Conservation (phyloP, 257 asterid genomes). For the Thymus quinquecostatus region DNA sequence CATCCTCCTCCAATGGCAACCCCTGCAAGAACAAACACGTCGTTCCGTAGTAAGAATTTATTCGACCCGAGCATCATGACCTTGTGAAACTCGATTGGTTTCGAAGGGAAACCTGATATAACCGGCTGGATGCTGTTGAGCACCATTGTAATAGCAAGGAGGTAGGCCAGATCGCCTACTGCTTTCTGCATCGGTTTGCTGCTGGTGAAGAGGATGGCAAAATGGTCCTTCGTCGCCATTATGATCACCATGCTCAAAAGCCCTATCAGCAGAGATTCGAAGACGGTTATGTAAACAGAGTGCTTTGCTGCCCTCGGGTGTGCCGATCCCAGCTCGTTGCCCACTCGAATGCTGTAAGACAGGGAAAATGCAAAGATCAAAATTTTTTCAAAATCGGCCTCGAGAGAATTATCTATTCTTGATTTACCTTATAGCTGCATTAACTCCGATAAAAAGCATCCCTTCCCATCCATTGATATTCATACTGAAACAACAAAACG, state of each 20-base stretch:
- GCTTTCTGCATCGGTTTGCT: slow-evolving; percentile 84
- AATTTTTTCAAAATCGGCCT: background rate
- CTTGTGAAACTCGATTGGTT: background rate
- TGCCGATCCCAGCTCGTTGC: slow-evolving; percentile 92
- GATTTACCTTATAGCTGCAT: slow-evolving; percentile 87
- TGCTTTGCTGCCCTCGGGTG: slow-evolving; percentile 90
- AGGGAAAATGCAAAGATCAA: background rate
- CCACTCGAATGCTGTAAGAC: slow-evolving; percentile 68
- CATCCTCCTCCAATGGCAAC: slow-evolving; percentile 99
- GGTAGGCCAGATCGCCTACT: slow-evolving; percentile 77
- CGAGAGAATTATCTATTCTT: background rate
- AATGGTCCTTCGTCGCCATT: slow-evolving; percentile 63
- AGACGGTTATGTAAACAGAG: slow-evolving; percentile 66
- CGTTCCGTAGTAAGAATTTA: background rate
- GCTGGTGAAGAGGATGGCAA: slow-evolving; percentile 68
- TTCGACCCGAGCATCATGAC: background rate
- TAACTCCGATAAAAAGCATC: slow-evolving; percentile 91
- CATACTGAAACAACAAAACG: slow-evolving; percentile 61
- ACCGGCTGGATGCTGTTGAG: slow-evolving; percentile 96
- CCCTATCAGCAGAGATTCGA: slow-evolving; percentile 73
- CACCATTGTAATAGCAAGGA: slow-evolving; percentile 78
- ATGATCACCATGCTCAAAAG: slow-evolving; percentile 64
- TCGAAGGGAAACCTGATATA: slow-evolving; percentile 62
- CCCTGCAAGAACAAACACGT: slow-evolving; percentile 46
- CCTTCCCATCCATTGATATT: slow-evolving; percentile 99